Conservation (phyloP, 176 grass and related monocot species). For the Puya raimondii region DNA sequence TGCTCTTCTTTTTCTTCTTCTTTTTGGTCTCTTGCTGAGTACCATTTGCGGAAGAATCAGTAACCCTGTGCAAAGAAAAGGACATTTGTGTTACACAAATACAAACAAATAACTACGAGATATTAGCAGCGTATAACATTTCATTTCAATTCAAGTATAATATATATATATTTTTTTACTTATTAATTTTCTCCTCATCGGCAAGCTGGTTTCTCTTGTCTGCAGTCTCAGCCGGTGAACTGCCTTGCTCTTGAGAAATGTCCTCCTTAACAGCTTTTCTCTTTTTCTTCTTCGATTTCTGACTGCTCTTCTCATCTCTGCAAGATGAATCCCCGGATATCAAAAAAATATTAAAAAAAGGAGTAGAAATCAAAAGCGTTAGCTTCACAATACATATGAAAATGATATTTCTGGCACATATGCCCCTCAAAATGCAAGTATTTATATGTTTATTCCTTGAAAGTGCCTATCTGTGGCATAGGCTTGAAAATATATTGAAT, state of each 20-base stretch:
- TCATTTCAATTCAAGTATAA: not conserved
- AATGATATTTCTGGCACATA: not conserved
- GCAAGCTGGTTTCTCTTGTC: not conserved
- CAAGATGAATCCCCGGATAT: not conserved
- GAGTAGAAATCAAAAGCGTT: too few relatives aligned
- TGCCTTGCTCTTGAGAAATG: not conserved
- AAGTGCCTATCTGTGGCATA: too few relatives aligned
- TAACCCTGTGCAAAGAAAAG: not conserved
- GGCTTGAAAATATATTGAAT: too few relatives aligned
- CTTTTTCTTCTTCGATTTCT: slow-evolving; percentile 20
- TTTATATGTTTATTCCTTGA: too few relatives aligned
- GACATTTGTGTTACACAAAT: not conserved
- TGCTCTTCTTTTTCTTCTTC: slow-evolving; percentile 55
- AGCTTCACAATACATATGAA: too few relatives aligned
- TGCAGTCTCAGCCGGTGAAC: not conserved
- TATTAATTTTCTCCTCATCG: not conserved
- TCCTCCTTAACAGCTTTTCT: slow-evolving; percentile 6
- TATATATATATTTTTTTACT: not conserved
- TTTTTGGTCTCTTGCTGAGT: slow-evolving; percentile 25
- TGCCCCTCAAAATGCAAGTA: too few relatives aligned
- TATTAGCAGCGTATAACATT: not conserved
- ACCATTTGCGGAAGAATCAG: not conserved
- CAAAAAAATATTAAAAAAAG: not conserved
- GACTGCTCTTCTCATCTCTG: not conserved
- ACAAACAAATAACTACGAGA: not conserved